Base-by-base conservation (phyloP, 2,329 filamentous ascomycete species). In the Xylariales sp. region DNA sequence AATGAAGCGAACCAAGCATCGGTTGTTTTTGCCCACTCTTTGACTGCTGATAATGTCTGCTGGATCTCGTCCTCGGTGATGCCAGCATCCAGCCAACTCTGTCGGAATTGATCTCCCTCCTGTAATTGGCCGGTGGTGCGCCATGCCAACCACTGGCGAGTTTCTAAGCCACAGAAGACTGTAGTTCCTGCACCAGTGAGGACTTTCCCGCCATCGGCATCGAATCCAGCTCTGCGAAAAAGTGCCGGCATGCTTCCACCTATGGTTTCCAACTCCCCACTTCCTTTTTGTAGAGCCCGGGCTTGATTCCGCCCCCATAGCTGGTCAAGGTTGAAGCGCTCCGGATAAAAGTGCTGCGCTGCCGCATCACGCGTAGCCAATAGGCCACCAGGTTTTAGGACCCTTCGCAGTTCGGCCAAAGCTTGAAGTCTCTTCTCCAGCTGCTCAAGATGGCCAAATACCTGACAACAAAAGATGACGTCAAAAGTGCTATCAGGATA, bases 311-410 rank as follows among this genome's bases (percentile, higher is more conserved):
- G 33, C 3, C 40, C 47, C 55, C 56, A 59, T 14, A 58, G 40
- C 8, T 49, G 41, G 38, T 61, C 58, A 18, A 62, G 53, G 12
- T 49, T 36, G 14, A 52, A 36, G 8, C 40, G 36, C 15, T 38
- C 46, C 17, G 62, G 60, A 46, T 56, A 62, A 33, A 60, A 63
- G 29, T 54, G 56, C 41, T 49, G 32, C 24, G 52, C 48, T 12
- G 47, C 46, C 3, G 43, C 56, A 35, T 56, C 55, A 24, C 61
- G 50, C 10, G 59, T 50, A 4, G 62, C 62, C 2, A 71, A 44
- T 2, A 67, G 43, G 1, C 68, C 69, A 2, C 67, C 67, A 0
- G 62, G 56, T 42, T 60, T 66, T 3, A 67, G 56, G 5, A 72
- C 63, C 1, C 69, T 57, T 3, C 62, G 45, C 57, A 70, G 65